These are phyloP conservation scores for Martiniozyma abietophila DNA, from an alignment of 805 yeast species.

Conservation along the genomic window DNA sequence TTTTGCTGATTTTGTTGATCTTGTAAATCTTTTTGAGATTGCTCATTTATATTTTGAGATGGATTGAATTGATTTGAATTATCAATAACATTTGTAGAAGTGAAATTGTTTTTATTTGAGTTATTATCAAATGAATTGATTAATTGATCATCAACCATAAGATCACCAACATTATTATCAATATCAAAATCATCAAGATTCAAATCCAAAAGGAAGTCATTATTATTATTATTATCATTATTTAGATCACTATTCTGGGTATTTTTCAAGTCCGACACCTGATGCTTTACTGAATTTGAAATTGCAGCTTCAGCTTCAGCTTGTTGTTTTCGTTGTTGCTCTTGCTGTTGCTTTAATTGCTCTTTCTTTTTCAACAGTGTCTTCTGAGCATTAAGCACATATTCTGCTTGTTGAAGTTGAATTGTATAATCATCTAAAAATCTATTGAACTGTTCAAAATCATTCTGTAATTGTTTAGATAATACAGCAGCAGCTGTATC, in stretches of 20 bases:
- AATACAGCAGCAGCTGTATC: slow-evolving; percentile 21
- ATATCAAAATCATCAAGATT: neutral
- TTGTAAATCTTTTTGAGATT: neutral
- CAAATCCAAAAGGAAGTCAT: slow-evolving; percentile 1
- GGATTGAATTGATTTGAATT: neutral
- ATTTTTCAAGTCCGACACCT: no score
- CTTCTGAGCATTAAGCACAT: slow-evolving; percentile 20
- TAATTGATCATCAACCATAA: slow-evolving; percentile 12
- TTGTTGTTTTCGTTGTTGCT: slow-evolving; percentile 4
- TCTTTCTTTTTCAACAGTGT: slow-evolving; percentile 22
- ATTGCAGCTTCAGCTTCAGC: neutral
- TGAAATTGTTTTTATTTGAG: neutral
- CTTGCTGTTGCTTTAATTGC: slow-evolving; percentile 12
- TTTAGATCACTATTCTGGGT: no score
- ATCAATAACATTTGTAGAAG: no score
- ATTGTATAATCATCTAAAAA: slow-evolving; percentile 22
- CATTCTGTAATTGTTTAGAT: slow-evolving; percentile 17
- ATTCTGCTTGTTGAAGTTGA: slow-evolving; percentile 23
- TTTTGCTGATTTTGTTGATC: slow-evolving; percentile 2
- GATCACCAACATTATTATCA: slow-evolving; percentile 1
- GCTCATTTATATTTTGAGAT: neutral
- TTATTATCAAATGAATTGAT: slow-evolving; percentile 3
- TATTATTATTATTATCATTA: no score
- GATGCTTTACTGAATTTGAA: no score
- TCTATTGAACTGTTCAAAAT: slow-evolving; percentile 22